Evolutionary conservation across 768 basidiomycete species (phyloP), one percentile per base, ranked within the genome.

Genomic region (Pleurotus platypus): DNA sequence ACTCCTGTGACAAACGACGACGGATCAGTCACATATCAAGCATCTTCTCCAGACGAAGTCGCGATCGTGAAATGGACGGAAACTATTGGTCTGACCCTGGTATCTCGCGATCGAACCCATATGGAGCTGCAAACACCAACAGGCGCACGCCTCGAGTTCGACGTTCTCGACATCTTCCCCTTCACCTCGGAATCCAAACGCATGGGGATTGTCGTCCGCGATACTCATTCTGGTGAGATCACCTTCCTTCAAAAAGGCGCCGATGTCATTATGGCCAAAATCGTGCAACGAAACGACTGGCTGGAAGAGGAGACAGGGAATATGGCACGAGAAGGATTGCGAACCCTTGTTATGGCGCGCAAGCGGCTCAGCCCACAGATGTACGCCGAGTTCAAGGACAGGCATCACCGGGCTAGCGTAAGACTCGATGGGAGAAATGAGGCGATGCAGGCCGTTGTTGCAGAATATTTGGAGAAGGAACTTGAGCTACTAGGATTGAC

Each of bases 171-270:
- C 49, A 83, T 99, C 58, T 99, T 99, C 73, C 97, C 97, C 0
- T 98, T 99, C 75, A 98, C 96, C 0, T 97, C 94, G 11, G 97
- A 98, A 70, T 94, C 94, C 0, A 98, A 99, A 71, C 91, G 97
- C 26, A 99, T 98, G 97, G 95, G 97, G 30, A 98, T 98, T 66
- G 81, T 99, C 64, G 89, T 98, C 35, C 87, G 90, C 22, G 95
- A 98, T 56, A 69, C 74, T 0, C 78, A 83, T 35, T 80, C 82
- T 0, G 85, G 88, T 49, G 92, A 95, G 58, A 86, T 95, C 51
- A 84, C 80, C 8, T 99, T 99, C 72, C 74, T 94, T 58, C 93
- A 98, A 67, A 99, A 99, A 68, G 97, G 97, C 22, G 97, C 96
- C 0, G 97, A 99, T 67, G 94, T 95, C n/a, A 92, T 98, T 40